Evolutionary conservation across 257 asterid genomes (phyloP), one percentile per base, ranked within the genome.

Genomic region (Handroanthus guayacan): DNA sequence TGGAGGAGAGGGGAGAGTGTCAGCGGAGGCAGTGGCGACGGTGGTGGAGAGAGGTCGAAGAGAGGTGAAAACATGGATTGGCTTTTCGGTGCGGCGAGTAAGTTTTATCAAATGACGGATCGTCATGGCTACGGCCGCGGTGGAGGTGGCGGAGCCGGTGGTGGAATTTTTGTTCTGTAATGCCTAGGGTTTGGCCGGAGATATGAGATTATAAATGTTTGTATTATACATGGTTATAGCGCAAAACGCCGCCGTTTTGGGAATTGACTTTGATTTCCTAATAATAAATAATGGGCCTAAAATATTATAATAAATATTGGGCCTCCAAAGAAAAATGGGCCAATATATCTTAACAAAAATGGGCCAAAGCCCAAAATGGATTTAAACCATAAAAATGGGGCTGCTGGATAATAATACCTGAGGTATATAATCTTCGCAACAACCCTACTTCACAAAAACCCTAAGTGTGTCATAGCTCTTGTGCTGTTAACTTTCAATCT

Each of bases 91-190:
- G 77, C 92, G 93, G 78, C 89, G 88, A 48, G 89, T 75, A 69
- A 86, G 82, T 63, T 71, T 84, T 2, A 91, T 61, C 2, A 95
- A 92, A 85, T 88, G 96, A 77, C 97, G 98, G 81, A 87, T 87
- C 86, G 92, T 82, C 98, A 90, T 93, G 78, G 83, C 47, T 56
- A 79, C 77, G 67, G 67, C 77, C 34, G 76, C 70, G 76, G 43
- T 13, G 82, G 57, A 52, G 66, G 69, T 18, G 76, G 79, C 75
- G 52, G 81, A 39, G 10, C 70, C 57, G 76, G 78, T 50, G 55
- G 77, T 3, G 74, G 73, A 36, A 58, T 11, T 9, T 74, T 38
- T 2, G 50, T 14, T 18, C 63, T 62, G 76, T 48, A 65, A 64
- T 56, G 73, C 43, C 61, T 80, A 78, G 87, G 87, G 83, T 78